A percentile compares a stretch with the other conserved stretches of the same genome.
phyloP scores from a whole-genome alignment of 371 early-diverging fungal species.

The Encephalitozoon cuniculi region DNA sequence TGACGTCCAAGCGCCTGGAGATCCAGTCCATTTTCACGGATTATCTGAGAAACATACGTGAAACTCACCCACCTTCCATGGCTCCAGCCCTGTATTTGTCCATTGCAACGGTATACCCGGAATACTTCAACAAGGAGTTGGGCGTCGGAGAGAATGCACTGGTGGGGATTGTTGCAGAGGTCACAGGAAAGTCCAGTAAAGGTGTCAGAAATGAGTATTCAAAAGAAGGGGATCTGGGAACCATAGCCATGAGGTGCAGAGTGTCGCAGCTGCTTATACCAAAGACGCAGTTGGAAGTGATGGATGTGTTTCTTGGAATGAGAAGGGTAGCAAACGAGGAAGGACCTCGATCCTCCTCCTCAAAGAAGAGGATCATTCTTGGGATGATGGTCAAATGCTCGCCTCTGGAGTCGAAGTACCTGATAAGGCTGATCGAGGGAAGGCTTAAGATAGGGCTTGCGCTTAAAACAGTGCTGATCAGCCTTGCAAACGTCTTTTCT shows the following conservation, averaged over 20 bases:
- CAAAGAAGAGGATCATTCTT: conserved; percentile 52
- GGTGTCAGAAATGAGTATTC: conserved; percentile 42
- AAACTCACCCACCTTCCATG: conserved; percentile 21
- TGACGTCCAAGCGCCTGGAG: conserved; percentile 51
- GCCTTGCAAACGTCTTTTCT: conserved; percentile 41
- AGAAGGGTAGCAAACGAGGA: conserved; percentile 31
- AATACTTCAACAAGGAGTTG: conserved; percentile 56
- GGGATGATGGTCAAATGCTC: conserved; percentile 36
- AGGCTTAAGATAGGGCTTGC: conserved; percentile 61
- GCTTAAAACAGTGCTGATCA: conserved; percentile 58
- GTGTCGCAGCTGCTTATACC: conserved; percentile 39
- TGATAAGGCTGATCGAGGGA: conserved; percentile 59
- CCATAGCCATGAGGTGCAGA: conserved; percentile 59
- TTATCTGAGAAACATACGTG: conserved; percentile 23
- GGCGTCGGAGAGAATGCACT: conserved; percentile 59
- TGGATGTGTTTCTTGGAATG: conserved; percentile 46
- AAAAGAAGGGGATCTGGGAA: conserved; percentile 58
- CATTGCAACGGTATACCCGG: conserved; percentile 51
- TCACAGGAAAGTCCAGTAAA: conserved; percentile 30
- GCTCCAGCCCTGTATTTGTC: conserved; percentile 52
- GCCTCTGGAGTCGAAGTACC: conserved; percentile 58
- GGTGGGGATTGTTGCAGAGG: conserved; percentile 43
- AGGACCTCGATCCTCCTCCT: conserved; percentile 47
- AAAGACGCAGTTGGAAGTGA: conserved; percentile 35
- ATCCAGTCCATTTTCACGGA: conserved; percentile 47